These are phyloP conservation scores for Astragalus glycyphyllos DNA, from an alignment of 306 rosid genomes.

Conservation along the genomic window DNA sequence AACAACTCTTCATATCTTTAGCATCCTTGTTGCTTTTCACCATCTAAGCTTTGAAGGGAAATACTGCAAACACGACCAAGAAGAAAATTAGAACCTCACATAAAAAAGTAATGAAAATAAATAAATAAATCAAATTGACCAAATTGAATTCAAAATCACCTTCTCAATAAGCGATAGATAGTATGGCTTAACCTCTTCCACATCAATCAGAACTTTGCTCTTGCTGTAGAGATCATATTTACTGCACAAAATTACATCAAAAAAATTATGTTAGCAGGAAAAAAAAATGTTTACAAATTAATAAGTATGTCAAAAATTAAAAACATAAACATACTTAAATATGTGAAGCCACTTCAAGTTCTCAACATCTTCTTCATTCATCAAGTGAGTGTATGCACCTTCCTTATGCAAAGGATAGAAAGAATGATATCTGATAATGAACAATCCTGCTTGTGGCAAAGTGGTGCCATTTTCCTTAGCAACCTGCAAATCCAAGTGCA, in stretches of 20 bases:
- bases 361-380: conserved; percentile 75
- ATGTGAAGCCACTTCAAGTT: conserved; percentile 76
- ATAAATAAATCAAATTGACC: neutral
- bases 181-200: conserved; percentile 75
- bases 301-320: neutral
- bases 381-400: conserved; percentile 71
- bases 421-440: conserved; percentile 56
- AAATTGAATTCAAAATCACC: conserved; percentile 48
- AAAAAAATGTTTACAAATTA: neutral
- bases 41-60: conserved; percentile 49
- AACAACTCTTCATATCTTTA: no score
- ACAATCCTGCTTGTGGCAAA: conserved; percentile 50
- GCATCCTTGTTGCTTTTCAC: conserved; percentile 28
- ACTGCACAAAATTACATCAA: conserved; percentile 43
- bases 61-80: conserved; percentile 40
- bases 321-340: conserved; percentile 37
- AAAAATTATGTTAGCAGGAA: no score
- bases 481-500: conserved; percentile 34
- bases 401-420: conserved; percentile 66
- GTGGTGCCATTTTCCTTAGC: conserved; percentile 50
- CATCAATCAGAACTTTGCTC: conserved; percentile 71
- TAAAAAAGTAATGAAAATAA: neutral
- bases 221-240: conserved; percentile 90
- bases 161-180: conserved; percentile 75
- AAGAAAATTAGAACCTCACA: conserved; percentile 3